Conservation (phyloP, 768 basidiomycete genomes). For the Tephrocybe sp. region DNA sequence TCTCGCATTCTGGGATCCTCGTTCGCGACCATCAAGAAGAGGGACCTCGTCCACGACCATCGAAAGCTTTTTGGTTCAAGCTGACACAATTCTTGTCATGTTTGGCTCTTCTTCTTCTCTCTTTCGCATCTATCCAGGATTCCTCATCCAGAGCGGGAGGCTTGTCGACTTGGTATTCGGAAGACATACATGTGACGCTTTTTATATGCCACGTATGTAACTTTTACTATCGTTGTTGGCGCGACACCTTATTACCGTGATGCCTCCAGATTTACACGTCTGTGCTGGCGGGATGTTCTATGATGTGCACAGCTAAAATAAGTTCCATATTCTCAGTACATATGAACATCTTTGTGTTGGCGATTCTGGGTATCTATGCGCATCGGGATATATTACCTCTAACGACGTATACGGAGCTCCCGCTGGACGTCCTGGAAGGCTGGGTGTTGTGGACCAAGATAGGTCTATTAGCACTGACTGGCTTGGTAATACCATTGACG, state of each 20-base stretch:
- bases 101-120: neutral
- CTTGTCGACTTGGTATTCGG: neutral
- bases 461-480: slow-evolving; percentile 37
- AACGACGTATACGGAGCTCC: slow-evolving; percentile 41
- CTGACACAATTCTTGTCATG: slow-evolving; percentile 1
- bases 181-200: neutral
- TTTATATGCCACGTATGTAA: neutral
- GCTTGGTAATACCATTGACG: slow-evolving; percentile 48
- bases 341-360: slow-evolving; percentile 27
- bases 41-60: too few relatives aligned
- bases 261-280: slow-evolving; percentile 2
- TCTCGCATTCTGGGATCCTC: neutral
- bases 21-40: too few relatives aligned
- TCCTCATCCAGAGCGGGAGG: too few relatives aligned
- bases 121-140: neutral
- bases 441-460: slow-evolving; percentile 49
- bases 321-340: slow-evolving; percentile 25
- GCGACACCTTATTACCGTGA: neutral
- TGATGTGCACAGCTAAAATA: slow-evolving; percentile 13
- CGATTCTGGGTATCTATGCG: slow-evolving; percentile 39
- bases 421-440: slow-evolving; percentile 44
- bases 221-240: neutral
- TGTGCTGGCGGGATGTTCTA: neutral
- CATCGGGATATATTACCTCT: slow-evolving; percentile 61
- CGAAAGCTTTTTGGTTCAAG: slow-evolving; percentile 1